Percentiles rank a stretch among this genome's conserved stretches.
These are phyloP conservation scores for Penicillium roqueforti DNA, from an alignment of 495 filamentous ascomycete genomes.

Conservation along the genomic window DNA sequence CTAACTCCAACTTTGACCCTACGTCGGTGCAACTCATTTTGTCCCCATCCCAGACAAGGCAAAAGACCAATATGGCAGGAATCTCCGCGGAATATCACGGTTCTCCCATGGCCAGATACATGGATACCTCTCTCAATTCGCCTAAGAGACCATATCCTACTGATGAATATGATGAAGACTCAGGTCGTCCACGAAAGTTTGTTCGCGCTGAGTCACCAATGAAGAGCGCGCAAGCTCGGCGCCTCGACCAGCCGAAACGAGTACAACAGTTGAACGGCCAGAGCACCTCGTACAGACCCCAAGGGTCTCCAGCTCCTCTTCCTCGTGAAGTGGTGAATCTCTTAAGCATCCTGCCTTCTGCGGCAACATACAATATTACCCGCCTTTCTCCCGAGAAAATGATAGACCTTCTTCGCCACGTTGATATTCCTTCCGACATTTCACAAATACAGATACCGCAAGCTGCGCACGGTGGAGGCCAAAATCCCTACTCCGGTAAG, in stretches of 20 bases:
- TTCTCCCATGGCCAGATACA: constrained; percentile 51
- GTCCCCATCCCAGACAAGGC: constrained; percentile 71
- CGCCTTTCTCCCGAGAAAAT: constrained; percentile 66
- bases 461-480: constrained; percentile 27
- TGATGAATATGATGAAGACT: constrained; percentile 70
- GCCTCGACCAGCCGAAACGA: constrained; percentile 74
- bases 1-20: constrained; percentile 65
- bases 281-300: constrained; percentile 36
- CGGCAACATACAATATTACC: constrained; percentile 63
- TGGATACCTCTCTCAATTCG: constrained; percentile 53
- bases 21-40: constrained; percentile 76
- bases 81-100: constrained; percentile 41
- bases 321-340: constrained; percentile 80
- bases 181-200: constrained; percentile 70
- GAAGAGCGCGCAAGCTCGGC: constrained; percentile 76
- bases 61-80: constrained; percentile 42
- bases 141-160: constrained; percentile 68
- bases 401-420: constrained; percentile 66
- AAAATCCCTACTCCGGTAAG: constrained; percentile 37
- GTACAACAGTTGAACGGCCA: constrained; percentile 34
- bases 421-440: constrained; percentile 56
- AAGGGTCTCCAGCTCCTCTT: constrained; percentile 50
- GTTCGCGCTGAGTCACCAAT: constrained; percentile 79
- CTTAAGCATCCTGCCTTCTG: constrained; percentile 74
- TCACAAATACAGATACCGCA: constrained; percentile 44